Percentiles rank a stretch among this genome's conserved stretches.
Evolutionary conservation across 1,284 basidiomycete species (phyloP).

Genomic region (Kwoniella shivajii): DNA sequence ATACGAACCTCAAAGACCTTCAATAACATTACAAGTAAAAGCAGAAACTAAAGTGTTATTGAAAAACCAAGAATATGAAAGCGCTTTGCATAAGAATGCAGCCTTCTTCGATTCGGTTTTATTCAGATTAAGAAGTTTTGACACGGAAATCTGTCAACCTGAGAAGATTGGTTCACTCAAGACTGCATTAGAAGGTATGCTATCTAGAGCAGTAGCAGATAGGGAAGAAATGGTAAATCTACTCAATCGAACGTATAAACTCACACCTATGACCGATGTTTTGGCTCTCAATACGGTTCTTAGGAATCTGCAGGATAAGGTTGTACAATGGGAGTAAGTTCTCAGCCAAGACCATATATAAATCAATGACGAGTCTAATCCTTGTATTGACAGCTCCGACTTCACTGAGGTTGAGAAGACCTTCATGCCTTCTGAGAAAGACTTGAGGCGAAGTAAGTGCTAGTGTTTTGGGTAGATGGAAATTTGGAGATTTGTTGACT

Average conservation of each 20-base stretch:
- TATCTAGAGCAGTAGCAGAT: slow-evolving; percentile 71
- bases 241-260: slow-evolving; percentile 77
- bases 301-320: slow-evolving; percentile 85
- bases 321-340: slow-evolving; percentile 83
- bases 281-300: slow-evolving; percentile 86
- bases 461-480: neutral
- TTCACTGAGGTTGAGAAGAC: slow-evolving; percentile 61
- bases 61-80: slow-evolving; percentile 86
- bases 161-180: slow-evolving; percentile 45
- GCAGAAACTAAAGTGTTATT: slow-evolving; percentile 83
- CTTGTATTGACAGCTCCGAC: slow-evolving; percentile 39
- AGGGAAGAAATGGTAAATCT: slow-evolving; percentile 72
- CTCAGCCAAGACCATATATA: neutral
- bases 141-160: slow-evolving; percentile 50
- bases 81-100: slow-evolving; percentile 71
- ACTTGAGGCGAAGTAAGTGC: slow-evolving; percentile 47
- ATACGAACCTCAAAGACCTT: slow-evolving; percentile 88
- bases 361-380: neutral
- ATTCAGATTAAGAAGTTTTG: slow-evolving; percentile 50
- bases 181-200: slow-evolving; percentile 56
- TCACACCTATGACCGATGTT: slow-evolving; percentile 79
- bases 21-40: slow-evolving; percentile 77
- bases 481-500: neutral
- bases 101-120: slow-evolving; percentile 63
- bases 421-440: slow-evolving; percentile 55